Base-by-base conservation (phyloP, 2,329 filamentous ascomycete species). In the Xylariales sp. region DNA sequence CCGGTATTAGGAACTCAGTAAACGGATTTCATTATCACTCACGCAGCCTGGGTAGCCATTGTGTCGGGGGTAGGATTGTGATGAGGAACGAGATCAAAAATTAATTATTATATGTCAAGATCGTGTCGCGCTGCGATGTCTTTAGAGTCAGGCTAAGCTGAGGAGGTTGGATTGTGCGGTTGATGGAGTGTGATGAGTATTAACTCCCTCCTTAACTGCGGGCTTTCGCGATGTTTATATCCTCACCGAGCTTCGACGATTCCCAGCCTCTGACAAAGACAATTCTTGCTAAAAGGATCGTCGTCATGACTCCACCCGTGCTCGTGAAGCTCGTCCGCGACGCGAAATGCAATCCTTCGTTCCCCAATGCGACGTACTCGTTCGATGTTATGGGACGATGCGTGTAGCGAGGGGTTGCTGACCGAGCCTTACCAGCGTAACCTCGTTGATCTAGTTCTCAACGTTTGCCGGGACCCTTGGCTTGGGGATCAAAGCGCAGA, bases 381-480 rank as follows among this genome's bases (percentile, higher is more conserved):
- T 76, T 70, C 71, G 71, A 76, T 74, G 72, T 73, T 73, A 75
- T 75, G 70, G 74, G 65, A 74, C 67, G 74, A 76, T 75, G n/a
- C 36, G 30, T 23, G 46, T 55, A 23, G 12, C 61, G 46, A 57
- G 45, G 45, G 45, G 56, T 34, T 41, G 52, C 52, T 61, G 43
- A 58, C 23, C 32, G 58, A 18, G 36, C 14, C 14, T 45, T 56
- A 30, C 49, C 43, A 41, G 59, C 41, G 54, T 43, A 45, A 36
- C 28, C 46, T 50, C 34, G 55, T 55, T 23, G 30, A 60, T 36
- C n/a, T 36, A 5, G 34, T 65, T 52, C 36, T 64, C 52, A 60
- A 39, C 28, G 45, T 65, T 58, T 53, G 14, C 14, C 9, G 5
- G 6, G 60, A 36, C 59, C 48, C 61, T 63, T 67, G 59, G 70